Percentiles rank a stretch among this genome's conserved stretches.
These are phyloP conservation scores for Nakazawaea ishiwadae DNA, from an alignment of 805 yeast genomes.

Conservation along the genomic window DNA sequence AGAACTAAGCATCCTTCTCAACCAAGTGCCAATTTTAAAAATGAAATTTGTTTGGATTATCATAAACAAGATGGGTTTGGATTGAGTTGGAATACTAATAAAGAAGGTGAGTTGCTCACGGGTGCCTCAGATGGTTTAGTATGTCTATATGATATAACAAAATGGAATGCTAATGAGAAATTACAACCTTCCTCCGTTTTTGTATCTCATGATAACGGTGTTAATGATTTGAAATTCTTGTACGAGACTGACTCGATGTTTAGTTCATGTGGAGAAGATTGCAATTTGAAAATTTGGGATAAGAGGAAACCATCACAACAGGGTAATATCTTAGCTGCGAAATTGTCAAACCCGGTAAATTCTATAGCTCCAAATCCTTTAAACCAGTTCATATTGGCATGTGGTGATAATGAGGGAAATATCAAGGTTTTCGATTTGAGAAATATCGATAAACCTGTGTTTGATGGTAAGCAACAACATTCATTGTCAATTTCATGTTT, in stretches of 20 bases:
- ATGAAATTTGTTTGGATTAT: slow-evolving; percentile 26
- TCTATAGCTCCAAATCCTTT: slow-evolving; percentile 55
- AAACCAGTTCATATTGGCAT: slow-evolving; percentile 53
- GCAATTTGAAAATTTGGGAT: slow-evolving; percentile 48
- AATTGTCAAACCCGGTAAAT: slow-evolving; percentile 37
- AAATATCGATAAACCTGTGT: slow-evolving; percentile 26
- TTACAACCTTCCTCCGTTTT: slow-evolving; percentile 15
- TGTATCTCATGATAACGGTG: slow-evolving; percentile 39
- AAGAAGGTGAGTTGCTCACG: slow-evolving; percentile 54
- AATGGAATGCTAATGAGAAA: slow-evolving; percentile 24
- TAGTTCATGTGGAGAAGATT: slow-evolving; percentile 65
- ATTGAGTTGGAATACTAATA: slow-evolving; percentile 65
- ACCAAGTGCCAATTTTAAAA: slow-evolving; percentile 34
- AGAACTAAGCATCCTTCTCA: slow-evolving; percentile 72
- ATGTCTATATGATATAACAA: slow-evolving; percentile 62
- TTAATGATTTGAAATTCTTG: slow-evolving; percentile 72
- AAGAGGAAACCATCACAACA: slow-evolving; percentile 34
- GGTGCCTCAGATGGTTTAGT: slow-evolving; percentile 63
- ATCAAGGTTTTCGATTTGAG: slow-evolving; percentile 68
- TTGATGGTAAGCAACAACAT: slow-evolving; percentile 33
- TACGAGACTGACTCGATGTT: slow-evolving; percentile 57
- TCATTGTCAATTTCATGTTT: slow-evolving; percentile 55
- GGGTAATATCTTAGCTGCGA: slow-evolving; percentile 1
- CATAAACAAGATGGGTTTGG: slow-evolving; percentile 60
- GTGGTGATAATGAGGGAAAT: slow-evolving; percentile 60